Percentiles rank a stretch among this genome's conserved stretches.
These are phyloP conservation scores for Beta corolliflora DNA, from an alignment of 179 eudicot genomes.

Conservation along the genomic window DNA sequence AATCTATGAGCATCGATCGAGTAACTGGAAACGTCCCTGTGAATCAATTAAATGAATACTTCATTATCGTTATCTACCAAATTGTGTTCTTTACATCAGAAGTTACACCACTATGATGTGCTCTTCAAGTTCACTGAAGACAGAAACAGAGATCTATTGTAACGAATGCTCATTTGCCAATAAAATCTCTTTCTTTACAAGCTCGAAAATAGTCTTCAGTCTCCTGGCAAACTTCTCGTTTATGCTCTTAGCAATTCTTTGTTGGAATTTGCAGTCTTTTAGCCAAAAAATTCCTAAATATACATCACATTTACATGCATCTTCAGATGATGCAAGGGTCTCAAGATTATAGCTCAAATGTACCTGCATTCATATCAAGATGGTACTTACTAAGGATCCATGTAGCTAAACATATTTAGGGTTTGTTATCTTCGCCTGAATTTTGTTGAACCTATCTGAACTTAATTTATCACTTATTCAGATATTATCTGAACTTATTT, in stretches of 20 bases:
- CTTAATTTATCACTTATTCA: too few relatives aligned
- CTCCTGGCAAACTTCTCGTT: slow-evolving; percentile 51
- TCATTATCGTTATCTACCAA: not conserved
- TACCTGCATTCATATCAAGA: slow-evolving; percentile 47
- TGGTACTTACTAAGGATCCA: not conserved
- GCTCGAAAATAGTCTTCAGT: slow-evolving; percentile 52
- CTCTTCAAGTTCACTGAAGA: not conserved
- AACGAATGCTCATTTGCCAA: slow-evolving; percentile 24
- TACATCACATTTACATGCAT: slow-evolving; percentile 61
- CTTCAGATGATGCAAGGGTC: slow-evolving; percentile 27
- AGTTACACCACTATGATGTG: not conserved
- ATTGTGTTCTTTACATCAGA: not conserved
- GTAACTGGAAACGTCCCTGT: too few relatives aligned
- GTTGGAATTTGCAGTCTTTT: slow-evolving; percentile 62
- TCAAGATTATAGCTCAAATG: slow-evolving; percentile 62
- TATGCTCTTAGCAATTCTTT: slow-evolving; percentile 61
- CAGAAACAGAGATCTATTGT: not conserved
- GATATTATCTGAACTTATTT: too few relatives aligned
- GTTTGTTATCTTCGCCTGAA: too few relatives aligned
- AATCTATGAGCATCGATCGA: not conserved
- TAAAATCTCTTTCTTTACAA: slow-evolving; percentile 60
- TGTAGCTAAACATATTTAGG: too few relatives aligned
- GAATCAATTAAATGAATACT: not conserved
- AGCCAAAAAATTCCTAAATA: slow-evolving; percentile 70
- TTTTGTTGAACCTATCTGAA: too few relatives aligned